Percentiles rank a stretch among this genome's conserved stretches.
Conservation (phyloP, 768 basidiomycete genomes). For the Leccinellum albellum region DNA sequence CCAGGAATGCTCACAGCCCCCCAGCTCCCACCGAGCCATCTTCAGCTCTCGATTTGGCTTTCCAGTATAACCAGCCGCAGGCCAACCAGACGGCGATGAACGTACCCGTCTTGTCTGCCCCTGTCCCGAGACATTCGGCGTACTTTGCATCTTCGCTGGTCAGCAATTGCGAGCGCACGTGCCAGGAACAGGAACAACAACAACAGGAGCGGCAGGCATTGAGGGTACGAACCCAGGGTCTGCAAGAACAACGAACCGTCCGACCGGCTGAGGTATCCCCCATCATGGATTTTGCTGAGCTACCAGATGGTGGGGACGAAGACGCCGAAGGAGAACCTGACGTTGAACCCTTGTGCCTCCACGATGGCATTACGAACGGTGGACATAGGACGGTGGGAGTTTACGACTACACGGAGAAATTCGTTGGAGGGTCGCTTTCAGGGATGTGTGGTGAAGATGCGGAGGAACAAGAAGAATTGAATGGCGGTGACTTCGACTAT, state of each 20-base stretch:
- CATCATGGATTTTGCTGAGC: constrained; percentile 27
- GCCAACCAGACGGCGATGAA: constrained; percentile 20
- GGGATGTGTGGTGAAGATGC: constrained; percentile 26
- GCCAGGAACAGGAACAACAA: constrained; percentile 37
- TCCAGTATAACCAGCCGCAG: constrained; percentile 23
- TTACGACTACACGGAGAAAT: constrained; percentile 23
- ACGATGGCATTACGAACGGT: constrained; percentile 10
- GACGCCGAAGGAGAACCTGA: constrained; percentile 36
- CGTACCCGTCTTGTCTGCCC: constrained; percentile 26
- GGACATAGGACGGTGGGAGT: constrained; percentile 29
- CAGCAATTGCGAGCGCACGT: constrained; percentile 34
- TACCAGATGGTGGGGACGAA: constrained; percentile 30
- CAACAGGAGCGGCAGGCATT: constrained; percentile 30
- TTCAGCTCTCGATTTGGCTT: constrained; percentile 19
- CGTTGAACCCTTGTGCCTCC: constrained; percentile 27
- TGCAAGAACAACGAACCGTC: constrained; percentile 31
- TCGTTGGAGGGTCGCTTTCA: constrained; percentile 19
- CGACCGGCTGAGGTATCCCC: constrained; percentile 33
- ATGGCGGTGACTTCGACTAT: constrained; percentile 24
- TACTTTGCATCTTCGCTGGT: constrained; percentile 31
- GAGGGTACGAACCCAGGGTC: constrained; percentile 30
- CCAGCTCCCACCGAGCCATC: constrained; percentile 22
- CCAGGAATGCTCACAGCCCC: constrained; percentile 1
- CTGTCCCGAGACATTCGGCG: constrained; percentile 32
- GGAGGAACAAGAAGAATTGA: constrained; percentile 24